Percentiles rank a stretch among this genome's conserved stretches.
Evolutionary conservation across 83 land plant genomes (phyloP).

Genomic region (Picea abies): DNA sequence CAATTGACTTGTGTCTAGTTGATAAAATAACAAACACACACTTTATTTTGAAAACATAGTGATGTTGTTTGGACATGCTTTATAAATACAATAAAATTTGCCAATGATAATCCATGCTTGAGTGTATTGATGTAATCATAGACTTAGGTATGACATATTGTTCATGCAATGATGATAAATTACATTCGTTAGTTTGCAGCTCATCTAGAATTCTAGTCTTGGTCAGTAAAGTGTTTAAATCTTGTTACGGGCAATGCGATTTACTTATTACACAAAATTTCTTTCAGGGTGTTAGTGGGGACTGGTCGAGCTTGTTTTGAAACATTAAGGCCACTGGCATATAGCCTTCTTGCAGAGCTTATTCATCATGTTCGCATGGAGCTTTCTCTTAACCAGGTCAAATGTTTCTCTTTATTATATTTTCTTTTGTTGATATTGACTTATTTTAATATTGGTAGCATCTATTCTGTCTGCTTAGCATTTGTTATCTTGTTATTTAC

Average conservation of each 20-base stretch:
- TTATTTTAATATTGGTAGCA: not conserved
- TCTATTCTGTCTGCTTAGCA: not conserved
- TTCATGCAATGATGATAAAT: not conserved
- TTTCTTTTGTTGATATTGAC: too few relatives aligned
- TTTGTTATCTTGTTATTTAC: too few relatives aligned
- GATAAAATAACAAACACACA: not conserved
- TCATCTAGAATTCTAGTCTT: not conserved
- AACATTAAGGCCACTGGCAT: slow-evolving; percentile 95
- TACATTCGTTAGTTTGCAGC: not conserved
- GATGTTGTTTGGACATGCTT: not conserved
- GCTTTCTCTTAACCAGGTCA: slow-evolving; percentile 88
- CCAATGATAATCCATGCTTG: not conserved
- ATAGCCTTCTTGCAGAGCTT: slow-evolving; percentile 96
- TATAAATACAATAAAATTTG: not conserved
- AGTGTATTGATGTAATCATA: not conserved
- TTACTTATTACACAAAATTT: not conserved
- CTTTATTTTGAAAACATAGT: not conserved
- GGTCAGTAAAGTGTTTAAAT: not conserved
- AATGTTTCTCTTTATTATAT: not conserved
- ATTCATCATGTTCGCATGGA: slow-evolving; percentile 96
- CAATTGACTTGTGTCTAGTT: not conserved
- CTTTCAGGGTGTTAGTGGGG: slow-evolving; percentile 89
- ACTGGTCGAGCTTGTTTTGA: slow-evolving; percentile 97
- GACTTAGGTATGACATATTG: not conserved
- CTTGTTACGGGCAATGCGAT: not conserved